phyloP scores from a whole-genome alignment of 805 yeast genomes.

The Gaillardinia entomophila region DNA sequence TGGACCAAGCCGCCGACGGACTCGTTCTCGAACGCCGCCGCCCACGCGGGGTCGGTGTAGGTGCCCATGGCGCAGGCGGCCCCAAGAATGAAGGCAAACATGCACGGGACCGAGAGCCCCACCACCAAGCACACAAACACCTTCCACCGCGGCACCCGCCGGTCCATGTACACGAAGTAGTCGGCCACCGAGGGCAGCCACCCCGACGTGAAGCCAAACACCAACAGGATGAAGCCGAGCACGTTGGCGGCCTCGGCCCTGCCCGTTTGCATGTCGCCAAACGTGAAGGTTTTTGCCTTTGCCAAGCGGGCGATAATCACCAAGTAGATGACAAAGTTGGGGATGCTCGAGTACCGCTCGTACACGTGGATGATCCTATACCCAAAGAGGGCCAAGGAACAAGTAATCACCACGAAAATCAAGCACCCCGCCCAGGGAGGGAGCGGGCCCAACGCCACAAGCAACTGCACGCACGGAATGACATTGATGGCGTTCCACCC shows the following conservation, averaged over 20 bases:
- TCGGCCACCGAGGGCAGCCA: conserved; percentile 31
- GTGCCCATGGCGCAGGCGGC: conserved; percentile 28
- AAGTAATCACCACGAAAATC: conserved; percentile 24
- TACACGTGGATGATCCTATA: conserved; percentile 24
- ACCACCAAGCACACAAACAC: conserved; percentile 19
- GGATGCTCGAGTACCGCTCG: conserved; percentile 28
- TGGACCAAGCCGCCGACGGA: conserved; percentile 30
- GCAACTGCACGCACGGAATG: conserved; percentile 24
- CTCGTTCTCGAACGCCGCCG: conserved; percentile 17
- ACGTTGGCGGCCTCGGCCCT: conserved; percentile 22
- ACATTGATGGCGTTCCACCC: conserved; percentile 32
- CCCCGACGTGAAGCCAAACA: conserved; percentile 29
- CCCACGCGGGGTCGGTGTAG: conserved; percentile 19
- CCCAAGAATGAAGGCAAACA: conserved; percentile 25
- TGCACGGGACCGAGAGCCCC: conserved; percentile 21
- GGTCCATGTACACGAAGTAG: conserved; percentile 27
- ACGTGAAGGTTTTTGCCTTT: conserved; percentile 17
- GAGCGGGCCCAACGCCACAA: conserved; percentile 19
- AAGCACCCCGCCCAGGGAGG: conserved; percentile 33
- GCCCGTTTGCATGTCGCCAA: conserved; percentile 23
- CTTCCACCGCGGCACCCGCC: conserved; percentile 20
- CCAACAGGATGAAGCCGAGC: conserved; percentile 18
- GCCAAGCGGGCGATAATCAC: conserved; percentile 23
- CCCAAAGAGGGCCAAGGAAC: conserved; percentile 25
- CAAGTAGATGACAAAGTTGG: conserved; percentile 22